phyloP scores from a whole-genome alignment of 306 rosid species.

The Trifolium repens region DNA sequence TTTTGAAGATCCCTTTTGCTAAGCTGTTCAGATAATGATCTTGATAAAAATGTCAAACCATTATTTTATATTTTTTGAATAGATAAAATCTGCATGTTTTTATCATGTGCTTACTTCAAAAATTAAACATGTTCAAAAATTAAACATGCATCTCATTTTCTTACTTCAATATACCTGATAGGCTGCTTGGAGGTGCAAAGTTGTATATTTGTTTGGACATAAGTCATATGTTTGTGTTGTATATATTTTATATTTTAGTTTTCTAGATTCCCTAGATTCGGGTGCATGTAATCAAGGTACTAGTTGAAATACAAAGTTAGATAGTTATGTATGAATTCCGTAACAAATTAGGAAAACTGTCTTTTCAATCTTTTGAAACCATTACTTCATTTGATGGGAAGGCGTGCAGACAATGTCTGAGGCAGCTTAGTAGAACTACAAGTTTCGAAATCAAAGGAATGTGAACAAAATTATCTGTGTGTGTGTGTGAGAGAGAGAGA shows the following conservation, averaged over 20 bases:
- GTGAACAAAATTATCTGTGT: background rate
- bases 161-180: conserved; percentile 5
- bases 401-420: background rate
- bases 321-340: background rate
- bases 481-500: too few relatives aligned
- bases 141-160: background rate
- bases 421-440: background rate
- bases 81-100: background rate
- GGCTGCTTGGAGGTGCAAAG: background rate
- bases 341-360: too few relatives aligned
- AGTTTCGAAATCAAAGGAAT: background rate
- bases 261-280: background rate
- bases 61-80: background rate
- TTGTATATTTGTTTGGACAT: background rate
- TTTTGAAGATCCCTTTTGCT: conserved; percentile 25
- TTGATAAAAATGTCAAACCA: conserved; percentile 26
- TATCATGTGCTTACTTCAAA: conserved; percentile 3
- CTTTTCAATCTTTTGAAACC: too few relatives aligned
- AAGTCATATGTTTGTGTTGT: conserved; percentile 21
- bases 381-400: too few relatives aligned
- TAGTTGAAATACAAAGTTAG: background rate
- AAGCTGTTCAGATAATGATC: conserved; percentile 22
- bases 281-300: background rate
- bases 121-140: conserved; percentile 8
- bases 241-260: conserved; percentile 2